Conservation (phyloP, 805 yeast species). For the Yarrowia osloensis region DNA sequence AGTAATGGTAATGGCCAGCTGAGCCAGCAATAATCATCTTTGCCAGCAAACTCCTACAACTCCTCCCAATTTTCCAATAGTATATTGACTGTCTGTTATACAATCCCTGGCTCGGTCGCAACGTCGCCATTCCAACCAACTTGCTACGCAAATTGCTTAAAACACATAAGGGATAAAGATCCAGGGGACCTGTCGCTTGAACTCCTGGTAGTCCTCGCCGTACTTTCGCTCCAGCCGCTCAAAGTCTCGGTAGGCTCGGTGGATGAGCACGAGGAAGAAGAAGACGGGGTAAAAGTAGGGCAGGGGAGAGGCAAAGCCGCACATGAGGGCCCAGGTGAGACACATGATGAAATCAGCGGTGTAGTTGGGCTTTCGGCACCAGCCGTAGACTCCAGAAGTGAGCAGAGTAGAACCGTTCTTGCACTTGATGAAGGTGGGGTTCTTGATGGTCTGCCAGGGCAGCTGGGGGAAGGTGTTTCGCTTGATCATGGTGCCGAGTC, state of each 20-base stretch:
- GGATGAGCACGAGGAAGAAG: conserved; percentile 82
- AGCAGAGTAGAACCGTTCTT: conserved; percentile 80
- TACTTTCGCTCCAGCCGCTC: conserved; percentile 83
- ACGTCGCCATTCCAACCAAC: too few species aligned
- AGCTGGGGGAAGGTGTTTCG: conserved; percentile 93
- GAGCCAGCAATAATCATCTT: too few species aligned
- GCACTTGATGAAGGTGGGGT: conserved; percentile 85
- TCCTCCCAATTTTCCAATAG: neutral
- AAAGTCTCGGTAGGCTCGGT: conserved; percentile 86
- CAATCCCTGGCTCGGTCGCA: neutral
- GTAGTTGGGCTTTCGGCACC: conserved; percentile 92
- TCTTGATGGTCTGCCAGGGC: conserved; percentile 76
- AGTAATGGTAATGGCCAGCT: too few species aligned
- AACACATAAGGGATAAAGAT: conserved; percentile 85
- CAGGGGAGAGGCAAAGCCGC: conserved; percentile 84
- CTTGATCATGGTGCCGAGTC: conserved; percentile 74
- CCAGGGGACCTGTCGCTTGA: conserved; percentile 85
- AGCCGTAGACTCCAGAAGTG: conserved; percentile 92
- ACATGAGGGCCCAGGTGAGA: conserved; percentile 85
- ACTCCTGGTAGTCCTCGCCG: conserved; percentile 91
- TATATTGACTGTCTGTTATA: conserved; percentile 11
- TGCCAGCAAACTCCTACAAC: too few species aligned
- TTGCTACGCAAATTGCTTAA: conserved; percentile 40
- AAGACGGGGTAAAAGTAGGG: conserved; percentile 96
- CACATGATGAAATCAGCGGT: conserved; percentile 92